Base-by-base conservation (phyloP, 176 grass and related monocot genomes). In the Carex kokanica region DNA sequence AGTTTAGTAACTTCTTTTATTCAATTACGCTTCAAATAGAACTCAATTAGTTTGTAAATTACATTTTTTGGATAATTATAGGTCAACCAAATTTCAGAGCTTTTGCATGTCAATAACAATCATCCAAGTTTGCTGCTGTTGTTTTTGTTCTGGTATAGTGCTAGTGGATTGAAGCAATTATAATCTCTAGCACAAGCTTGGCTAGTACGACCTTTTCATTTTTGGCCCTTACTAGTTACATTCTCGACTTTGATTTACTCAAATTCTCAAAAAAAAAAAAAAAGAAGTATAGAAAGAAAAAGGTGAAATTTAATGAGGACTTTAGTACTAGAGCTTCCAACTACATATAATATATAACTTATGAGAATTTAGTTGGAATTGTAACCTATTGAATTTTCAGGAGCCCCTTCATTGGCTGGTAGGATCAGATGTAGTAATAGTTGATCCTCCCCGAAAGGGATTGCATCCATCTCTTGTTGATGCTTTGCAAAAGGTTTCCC, bases 361-460 rank as follows among this genome's bases (percentile, higher is more conserved):
- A 0, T 80, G 51, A 83, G 62, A 21, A 86, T 64, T 63, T 45
- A 86, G 58, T 86, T 83, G 56, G 52, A 91, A 86, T 55, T 21
- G 83, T 18, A 80, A 29, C 24, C 24, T 67, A 88, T 90, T 83
- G 72, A 85, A 59, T 43, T 79, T 80, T 64, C 77, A 98, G 92
- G 95, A 98, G 86, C 92, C 92, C 52, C 82, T 90, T 86, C 89
- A 94, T 74, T 98, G 95, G 92, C 82, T 98, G 21, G 73, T 91
- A 83, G 95, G 95, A 27, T 88, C 92, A 82, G 90, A 91, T 88
- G 85, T 94, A 2, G 90, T 92, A 68, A 85, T 98, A 24, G 90
- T 98, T 64, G 95, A 98, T 98, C 95, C 95, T 93, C 92, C 95
- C 6, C 92, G 95, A 87, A 98, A 98, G 89, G 95, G 92, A 72